These are phyloP conservation scores for Pythium guiyangense DNA, from an alignment of 352 stramenopile species.

Conservation along the genomic window DNA sequence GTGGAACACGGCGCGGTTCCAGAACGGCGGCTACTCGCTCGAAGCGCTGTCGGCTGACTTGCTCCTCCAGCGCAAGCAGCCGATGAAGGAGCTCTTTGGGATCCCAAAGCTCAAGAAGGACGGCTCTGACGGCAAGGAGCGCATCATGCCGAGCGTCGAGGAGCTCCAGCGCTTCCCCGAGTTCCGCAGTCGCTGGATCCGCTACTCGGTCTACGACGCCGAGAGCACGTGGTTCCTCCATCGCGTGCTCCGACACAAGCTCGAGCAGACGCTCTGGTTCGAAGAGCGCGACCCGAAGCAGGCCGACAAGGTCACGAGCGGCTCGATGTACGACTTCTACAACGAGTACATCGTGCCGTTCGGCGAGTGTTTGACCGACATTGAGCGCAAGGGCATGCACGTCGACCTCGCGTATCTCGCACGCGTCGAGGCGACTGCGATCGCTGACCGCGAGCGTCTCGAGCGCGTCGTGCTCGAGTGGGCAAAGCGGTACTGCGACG, in stretches of 20 bases:
- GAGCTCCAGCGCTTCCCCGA: slow-evolving; percentile 83
- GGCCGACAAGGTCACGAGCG: slow-evolving; percentile 19
- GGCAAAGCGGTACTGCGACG: slow-evolving; percentile 89
- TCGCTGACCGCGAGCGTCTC: slow-evolving; percentile 81
- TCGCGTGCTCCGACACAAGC: slow-evolving; percentile 81
- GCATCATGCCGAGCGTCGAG: slow-evolving; percentile 69
- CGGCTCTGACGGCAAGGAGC: slow-evolving; percentile 87
- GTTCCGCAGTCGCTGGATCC: slow-evolving; percentile 92
- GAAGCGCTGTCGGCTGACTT: slow-evolving; percentile 90
- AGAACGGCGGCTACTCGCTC: slow-evolving; percentile 92
- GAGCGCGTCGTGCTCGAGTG: slow-evolving; percentile 89
- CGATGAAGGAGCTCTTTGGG: slow-evolving; percentile 98
- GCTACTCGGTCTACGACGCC: slow-evolving; percentile 97
- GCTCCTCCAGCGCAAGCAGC: slow-evolving; percentile 86
- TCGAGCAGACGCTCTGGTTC: slow-evolving; percentile 90
- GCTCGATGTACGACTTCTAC: slow-evolving; percentile 97
- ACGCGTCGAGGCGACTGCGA: slow-evolving; percentile 87
- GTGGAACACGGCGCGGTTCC: slow-evolving; percentile 81
- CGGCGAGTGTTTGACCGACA: slow-evolving; percentile 97
- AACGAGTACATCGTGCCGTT: slow-evolving; percentile 96
- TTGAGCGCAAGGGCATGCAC: slow-evolving; percentile 94
- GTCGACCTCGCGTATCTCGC: slow-evolving; percentile 90
- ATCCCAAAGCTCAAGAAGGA: slow-evolving; percentile 95
- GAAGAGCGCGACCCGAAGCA: slow-evolving; percentile 25
- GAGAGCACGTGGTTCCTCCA: slow-evolving; percentile 96